phyloP scores from a whole-genome alignment of 164 flowering plant species.

The Stephania japonica region DNA sequence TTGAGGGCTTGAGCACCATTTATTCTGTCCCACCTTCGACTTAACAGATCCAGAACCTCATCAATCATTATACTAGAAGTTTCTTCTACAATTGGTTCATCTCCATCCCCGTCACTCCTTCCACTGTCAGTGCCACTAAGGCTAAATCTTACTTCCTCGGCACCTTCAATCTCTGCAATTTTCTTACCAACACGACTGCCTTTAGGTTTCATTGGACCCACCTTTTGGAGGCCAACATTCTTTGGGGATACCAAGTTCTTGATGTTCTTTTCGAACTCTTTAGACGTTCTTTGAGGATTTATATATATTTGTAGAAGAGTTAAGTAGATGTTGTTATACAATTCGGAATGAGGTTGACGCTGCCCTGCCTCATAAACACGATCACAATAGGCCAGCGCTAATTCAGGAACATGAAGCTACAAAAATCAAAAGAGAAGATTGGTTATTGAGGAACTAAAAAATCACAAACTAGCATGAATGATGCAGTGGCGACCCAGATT shows the following conservation, averaged over 20 bases:
- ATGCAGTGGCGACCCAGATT: background rate
- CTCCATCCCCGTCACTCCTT: slow-evolving; percentile 83
- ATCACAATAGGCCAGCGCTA: slow-evolving; percentile 92
- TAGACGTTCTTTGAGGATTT: slow-evolving; percentile 78
- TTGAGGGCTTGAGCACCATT: slow-evolving; percentile 97
- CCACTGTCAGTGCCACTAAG: slow-evolving; percentile 78
- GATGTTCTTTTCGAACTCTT: slow-evolving; percentile 69
- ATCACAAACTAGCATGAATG: background rate
- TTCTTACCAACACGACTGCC: slow-evolving; percentile 56
- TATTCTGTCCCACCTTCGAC: slow-evolving; percentile 85
- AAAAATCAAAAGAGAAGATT: slow-evolving; percentile 16
- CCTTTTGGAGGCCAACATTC: slow-evolving; percentile 38
- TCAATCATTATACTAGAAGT: slow-evolving; percentile 80
- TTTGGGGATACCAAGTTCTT: slow-evolving; percentile 46
- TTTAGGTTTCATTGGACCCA: slow-evolving; percentile 38
- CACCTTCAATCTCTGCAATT: slow-evolving; percentile 91
- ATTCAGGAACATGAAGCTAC: slow-evolving; percentile 88
- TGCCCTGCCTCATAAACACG: slow-evolving; percentile 62
- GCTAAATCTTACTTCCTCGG: slow-evolving; percentile 57
- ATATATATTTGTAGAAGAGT: slow-evolving; percentile 93
- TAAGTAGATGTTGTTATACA: slow-evolving; percentile 67
- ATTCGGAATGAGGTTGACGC: slow-evolving; percentile 46
- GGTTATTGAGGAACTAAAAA: slow-evolving; percentile 1
- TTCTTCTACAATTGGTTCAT: slow-evolving; percentile 70
- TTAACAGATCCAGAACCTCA: slow-evolving; percentile 77